A percentile compares a stretch with the other conserved stretches of the same genome.
Evolutionary conservation across 805 yeast species (phyloP).

Genomic region (Suhomyces emberorum): DNA sequence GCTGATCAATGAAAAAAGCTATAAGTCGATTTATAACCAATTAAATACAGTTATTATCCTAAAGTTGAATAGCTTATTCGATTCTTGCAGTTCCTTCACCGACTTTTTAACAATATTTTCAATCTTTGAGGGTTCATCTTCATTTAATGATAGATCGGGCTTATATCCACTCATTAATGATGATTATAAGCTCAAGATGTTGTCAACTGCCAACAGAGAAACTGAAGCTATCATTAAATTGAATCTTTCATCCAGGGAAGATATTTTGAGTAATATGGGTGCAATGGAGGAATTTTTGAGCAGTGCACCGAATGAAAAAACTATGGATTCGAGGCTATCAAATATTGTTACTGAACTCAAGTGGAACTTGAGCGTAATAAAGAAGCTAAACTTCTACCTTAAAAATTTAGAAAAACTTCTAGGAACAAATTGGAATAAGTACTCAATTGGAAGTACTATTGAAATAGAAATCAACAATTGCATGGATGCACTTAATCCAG

Average conservation of each 20-base stretch:
- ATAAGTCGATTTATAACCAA: constrained; percentile 17
- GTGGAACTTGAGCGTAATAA: constrained; percentile 12
- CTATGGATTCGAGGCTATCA: not conserved
- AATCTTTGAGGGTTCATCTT: constrained; percentile 15
- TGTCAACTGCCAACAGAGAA: constrained; percentile 28
- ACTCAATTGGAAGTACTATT: constrained; percentile 55
- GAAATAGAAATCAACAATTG: constrained; percentile 47
- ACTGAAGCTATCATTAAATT: constrained; percentile 16
- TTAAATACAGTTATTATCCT: constrained; percentile 20
- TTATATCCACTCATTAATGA: constrained; percentile 32
- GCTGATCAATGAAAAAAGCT: constrained; percentile 26
- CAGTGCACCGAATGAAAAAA: not conserved
- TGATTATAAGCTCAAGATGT: constrained; percentile 29
- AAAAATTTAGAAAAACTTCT: constrained; percentile 20
- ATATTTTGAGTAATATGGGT: not conserved
- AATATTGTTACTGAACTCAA: constrained; percentile 3
- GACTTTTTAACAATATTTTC: constrained; percentile 27
- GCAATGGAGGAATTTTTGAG: not conserved
- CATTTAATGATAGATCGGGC: constrained; percentile 6
- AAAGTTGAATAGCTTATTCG: constrained; percentile 24
- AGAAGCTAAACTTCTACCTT: constrained; percentile 24
- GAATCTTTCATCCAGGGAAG: constrained; percentile 1
- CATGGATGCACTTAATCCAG: constrained; percentile 44
- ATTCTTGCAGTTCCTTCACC: constrained; percentile 21
- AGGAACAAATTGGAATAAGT: constrained; percentile 38